Evolutionary conservation across 176 grass and related monocot genomes (phyloP).

Genomic region (Rhynchospora breviuscula): DNA sequence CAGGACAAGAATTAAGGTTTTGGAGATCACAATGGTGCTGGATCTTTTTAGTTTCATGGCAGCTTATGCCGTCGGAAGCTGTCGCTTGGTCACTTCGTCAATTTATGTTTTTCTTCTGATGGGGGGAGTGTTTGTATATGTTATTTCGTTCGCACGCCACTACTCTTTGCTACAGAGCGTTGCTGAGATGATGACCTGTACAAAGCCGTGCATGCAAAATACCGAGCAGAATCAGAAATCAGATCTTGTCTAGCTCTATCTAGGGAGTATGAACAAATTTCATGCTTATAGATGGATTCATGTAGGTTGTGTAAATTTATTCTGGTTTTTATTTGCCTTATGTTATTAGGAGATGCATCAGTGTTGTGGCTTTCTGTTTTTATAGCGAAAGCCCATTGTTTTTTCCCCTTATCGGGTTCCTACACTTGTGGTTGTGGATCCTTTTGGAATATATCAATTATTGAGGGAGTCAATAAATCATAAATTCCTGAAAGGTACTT

Average conservation of each 20-base stretch:
- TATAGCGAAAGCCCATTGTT: not conserved
- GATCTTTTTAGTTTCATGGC: constrained; percentile 39
- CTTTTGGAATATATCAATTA: not conserved
- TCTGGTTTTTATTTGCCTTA: not conserved
- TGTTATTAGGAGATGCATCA: not conserved
- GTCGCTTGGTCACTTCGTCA: constrained; percentile 28
- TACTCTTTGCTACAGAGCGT: not conserved
- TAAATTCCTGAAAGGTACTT: not conserved
- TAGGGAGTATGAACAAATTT: not conserved
- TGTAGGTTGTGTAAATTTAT: not conserved
- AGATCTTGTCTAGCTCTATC: not conserved
- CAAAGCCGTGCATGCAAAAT: not conserved
- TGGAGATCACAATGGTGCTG: constrained; percentile 52
- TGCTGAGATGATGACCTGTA: not conserved
- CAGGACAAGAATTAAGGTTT: constrained; percentile 8
- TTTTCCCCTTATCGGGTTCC: not conserved
- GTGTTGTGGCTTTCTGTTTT: not conserved
- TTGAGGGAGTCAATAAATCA: not conserved
- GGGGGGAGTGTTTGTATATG: not conserved
- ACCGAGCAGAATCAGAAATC: not conserved
- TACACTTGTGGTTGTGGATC: not conserved
- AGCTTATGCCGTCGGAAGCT: constrained; percentile 42
- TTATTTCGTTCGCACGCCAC: not conserved
- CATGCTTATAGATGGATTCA: not conserved
- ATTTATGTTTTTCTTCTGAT: constrained; percentile 29